Evolutionary conservation across 495 filamentous ascomycete genomes (phyloP), one percentile per base, ranked within the genome.

Genomic region (Aspergillus nidulans): DNA sequence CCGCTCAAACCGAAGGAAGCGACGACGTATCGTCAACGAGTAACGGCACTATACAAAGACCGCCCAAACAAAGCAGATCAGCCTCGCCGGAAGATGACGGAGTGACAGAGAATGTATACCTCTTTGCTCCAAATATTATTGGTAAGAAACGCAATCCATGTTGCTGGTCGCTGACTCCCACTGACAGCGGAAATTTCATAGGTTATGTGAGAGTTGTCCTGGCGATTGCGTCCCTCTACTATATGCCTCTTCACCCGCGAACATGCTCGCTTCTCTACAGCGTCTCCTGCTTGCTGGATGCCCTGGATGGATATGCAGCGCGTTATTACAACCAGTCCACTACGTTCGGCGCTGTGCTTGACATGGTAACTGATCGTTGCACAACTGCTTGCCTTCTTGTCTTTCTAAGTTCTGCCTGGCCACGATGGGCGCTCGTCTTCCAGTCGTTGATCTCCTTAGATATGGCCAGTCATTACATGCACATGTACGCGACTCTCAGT

Each of bases 281-380:
- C 61, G 76, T 96, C 45, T 96, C 90, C 19, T 98, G 95, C 69
- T 79, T 97, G 28, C 84, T 98, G 32, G 94, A 98, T 69, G 94
- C 91, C 26, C 78, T 97, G 49, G 94, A 98, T 64, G 94, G 94
- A 52, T 86, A 88, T 64, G 91, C 91, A 4, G 94, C 94, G 40
- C 88, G 94, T 25, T 79, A 83, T 62, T 94, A 90, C 65, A 77
- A 94, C 54, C 92, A 98, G 72, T 89, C 88, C 2, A 97, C 94
- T 20, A 86, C 86, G 44, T 98, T 97, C 68, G 94, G 94, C 50
- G 94, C 92, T 18, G 91, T 98, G 23, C 76, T 98, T 53, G 94
- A 98, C 72, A 98, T 98, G 94, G 90, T 97, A 49, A 94, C 90
- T 16, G 89, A 96, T 75, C 86, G 92, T 48, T 96, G 95, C 74